Evolutionary conservation across 2,329 filamentous ascomycete genomes (phyloP).

Genomic region (Ophiostoma montium): DNA sequence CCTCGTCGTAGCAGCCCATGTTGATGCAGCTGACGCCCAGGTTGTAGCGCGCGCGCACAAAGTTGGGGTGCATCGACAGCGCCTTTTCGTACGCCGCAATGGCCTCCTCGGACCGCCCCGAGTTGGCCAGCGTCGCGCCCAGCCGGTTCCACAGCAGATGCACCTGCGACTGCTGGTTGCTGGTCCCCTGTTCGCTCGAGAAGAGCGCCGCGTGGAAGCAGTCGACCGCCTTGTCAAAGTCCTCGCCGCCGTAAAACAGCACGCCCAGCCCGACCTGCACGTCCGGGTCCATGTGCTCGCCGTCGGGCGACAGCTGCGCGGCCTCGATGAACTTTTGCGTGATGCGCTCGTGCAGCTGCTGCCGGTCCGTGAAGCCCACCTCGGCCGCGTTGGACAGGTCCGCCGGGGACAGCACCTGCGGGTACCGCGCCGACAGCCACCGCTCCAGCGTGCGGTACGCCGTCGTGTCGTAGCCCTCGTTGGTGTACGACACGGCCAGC

Average conservation of each 20-base stretch:
- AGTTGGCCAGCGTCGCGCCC: conserved; percentile 90
- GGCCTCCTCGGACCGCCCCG: conserved; percentile 82
- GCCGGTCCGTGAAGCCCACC: conserved; percentile 86
- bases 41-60: conserved; percentile 93
- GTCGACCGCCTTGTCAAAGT: conserved; percentile 97
- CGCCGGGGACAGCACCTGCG: conserved; percentile 58
- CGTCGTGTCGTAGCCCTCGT: conserved; percentile 95
- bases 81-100: conserved; percentile 95
- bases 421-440: conserved; percentile 94
- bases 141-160: conserved; percentile 96
- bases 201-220: conserved; percentile 90
- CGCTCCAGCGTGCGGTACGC: conserved; percentile 93
- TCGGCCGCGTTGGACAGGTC: conserved; percentile 65
- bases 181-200: conserved; percentile 67
- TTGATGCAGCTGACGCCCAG: conserved; percentile 95
- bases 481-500: conserved; percentile 90
- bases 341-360: conserved; percentile 77
- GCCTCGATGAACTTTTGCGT: conserved; percentile 84
- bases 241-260: conserved; percentile 92
- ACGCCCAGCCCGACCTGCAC: conserved; percentile 95
- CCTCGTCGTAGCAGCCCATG: conserved; percentile 87
- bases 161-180: conserved; percentile 72
- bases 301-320: conserved; percentile 79
- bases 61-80: conserved; percentile 80
- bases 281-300: conserved; percentile 94